Base-by-base conservation (phyloP, 2,329 filamentous ascomycete genomes). In the Colletotrichum acutatum region DNA sequence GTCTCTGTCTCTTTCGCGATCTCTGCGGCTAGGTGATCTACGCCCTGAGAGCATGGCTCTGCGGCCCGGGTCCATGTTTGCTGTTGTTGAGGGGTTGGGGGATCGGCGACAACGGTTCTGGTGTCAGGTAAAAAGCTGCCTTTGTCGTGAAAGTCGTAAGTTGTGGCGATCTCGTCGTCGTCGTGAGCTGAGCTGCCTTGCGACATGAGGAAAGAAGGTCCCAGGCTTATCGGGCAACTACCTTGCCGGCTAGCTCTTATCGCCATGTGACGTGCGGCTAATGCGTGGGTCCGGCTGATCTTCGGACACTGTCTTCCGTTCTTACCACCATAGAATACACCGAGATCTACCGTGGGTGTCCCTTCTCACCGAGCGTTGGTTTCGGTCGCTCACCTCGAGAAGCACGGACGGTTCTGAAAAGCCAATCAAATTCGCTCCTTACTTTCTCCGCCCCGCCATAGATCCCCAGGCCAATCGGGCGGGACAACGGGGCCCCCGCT, bases 1-100 rank as follows among this genome's bases (percentile, higher is more conserved):
- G 54, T 70, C 57, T 42, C 62, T 22, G 34, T 34, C 67, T 42
- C 66, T 56, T n/a, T 59, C 66, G 30, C 70, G 59, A 30, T 71
- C 71, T 68, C 71, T 71, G 64, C 82, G 79, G 70, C 79, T 80
- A 71, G 80, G 77, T 79, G 88, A 86, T 75, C 83, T 83, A 75
- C 82, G 80, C 58, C 85, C 86, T 53, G 73, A 71, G 56, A 90
- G 86, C 88, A 90, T 88, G 56, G 88, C 88, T 75, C 83, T 85
- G 65, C 89, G 83, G 57, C 81, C 86, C 14, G 89, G 87, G 78
- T 91, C 86, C 89, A 91, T 90, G 57, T 73, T 73, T 73, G 60
- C 30, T 42, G 72, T 69, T 28, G 52, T 66, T 26, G 32, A n/a
- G 54, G 2, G 3, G 6, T 56, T 16, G 6, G 28, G 24, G 19